Evolutionary conservation across 768 basidiomycete genomes (phyloP).

Genomic region (Kwoniella newhampshirensis): DNA sequence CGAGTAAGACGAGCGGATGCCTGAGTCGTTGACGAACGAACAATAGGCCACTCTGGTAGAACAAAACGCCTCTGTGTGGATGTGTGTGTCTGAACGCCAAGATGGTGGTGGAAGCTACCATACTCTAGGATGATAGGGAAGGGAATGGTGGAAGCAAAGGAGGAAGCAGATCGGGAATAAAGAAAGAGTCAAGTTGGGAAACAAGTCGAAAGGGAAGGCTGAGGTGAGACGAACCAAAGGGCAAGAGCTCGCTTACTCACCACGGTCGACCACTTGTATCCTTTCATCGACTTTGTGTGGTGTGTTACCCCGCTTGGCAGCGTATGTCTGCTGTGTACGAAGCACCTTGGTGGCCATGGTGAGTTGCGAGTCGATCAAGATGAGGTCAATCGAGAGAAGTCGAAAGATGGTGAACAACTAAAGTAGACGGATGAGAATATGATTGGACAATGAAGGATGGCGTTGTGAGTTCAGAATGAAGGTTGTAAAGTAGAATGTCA

Average conservation of each 20-base stretch:
- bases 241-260: conserved; percentile 15
- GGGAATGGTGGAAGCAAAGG: too few relatives aligned
- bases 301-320: conserved; percentile 16
- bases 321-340: conserved; percentile 20
- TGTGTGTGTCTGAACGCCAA: too few relatives aligned
- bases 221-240: too few relatives aligned
- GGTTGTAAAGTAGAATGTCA: conserved; percentile 7
- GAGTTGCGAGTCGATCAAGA: conserved; percentile 4
- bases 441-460: background rate
- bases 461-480: background rate
- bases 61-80: too few relatives aligned
- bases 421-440: background rate
- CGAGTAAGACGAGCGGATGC: background rate
- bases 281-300: conserved; percentile 22
- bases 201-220: too few relatives aligned
- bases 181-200: too few relatives aligned
- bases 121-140: too few relatives aligned
- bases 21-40: background rate
- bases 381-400: background rate
- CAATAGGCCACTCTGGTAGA: background rate
- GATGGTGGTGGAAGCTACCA: too few relatives aligned
- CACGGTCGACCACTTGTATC: conserved; percentile 20
- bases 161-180: too few relatives aligned
- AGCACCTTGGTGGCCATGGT: conserved; percentile 30
- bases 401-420: background rate